Evolutionary conservation across 2,329 filamentous ascomycete genomes (phyloP), one percentile per base, ranked within the genome.

Genomic region (Apiospora saccharicola): DNA sequence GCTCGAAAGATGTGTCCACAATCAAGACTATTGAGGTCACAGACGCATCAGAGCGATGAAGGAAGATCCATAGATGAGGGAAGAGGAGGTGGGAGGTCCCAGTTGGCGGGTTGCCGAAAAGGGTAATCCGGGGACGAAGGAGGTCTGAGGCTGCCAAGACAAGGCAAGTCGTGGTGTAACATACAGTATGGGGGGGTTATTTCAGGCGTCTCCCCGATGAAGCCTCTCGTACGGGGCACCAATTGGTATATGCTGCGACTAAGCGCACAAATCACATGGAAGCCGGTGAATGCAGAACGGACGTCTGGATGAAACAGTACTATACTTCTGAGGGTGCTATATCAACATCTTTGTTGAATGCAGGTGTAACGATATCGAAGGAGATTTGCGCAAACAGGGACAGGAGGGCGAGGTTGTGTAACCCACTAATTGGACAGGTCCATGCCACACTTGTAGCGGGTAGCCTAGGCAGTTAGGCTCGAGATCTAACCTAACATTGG

Each of bases 41-140:
- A 64, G 57, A 64, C 57, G 57, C 57, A 64, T 64, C 57, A 64
- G 57, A 41, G 34, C 57, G 57, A 64, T 41, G 57, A 41, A n/a
- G 57, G 34, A 22, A 64, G 57, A 64, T 64, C 53, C 53, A 61
- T 61, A 34, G 26, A 57, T 34, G 51, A 24, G 26, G 47, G 22
- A 51, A n/a, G 51, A 34, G 51, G 49, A 53, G n/a, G 49, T 13
- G 16, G 57, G 57, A 64, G 57, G 34, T 24, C 34, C 34, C 34
- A 64, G 34, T n/a, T n/a, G 4, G 57, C 57, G 57, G 57, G 10
- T 64, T 64, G 22, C 57, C 57, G 19, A 41, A 24, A 41, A 41
- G 57, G 57, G 57, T 6, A 64, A 64, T 22, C 57, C 57, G 57
- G 57, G 57, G 57, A 22, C 16, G 30, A 8, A 34, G 51, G 24